phyloP scores from a whole-genome alignment of 2,329 filamentous ascomycete genomes.

The Cladosporium phlei region DNA sequence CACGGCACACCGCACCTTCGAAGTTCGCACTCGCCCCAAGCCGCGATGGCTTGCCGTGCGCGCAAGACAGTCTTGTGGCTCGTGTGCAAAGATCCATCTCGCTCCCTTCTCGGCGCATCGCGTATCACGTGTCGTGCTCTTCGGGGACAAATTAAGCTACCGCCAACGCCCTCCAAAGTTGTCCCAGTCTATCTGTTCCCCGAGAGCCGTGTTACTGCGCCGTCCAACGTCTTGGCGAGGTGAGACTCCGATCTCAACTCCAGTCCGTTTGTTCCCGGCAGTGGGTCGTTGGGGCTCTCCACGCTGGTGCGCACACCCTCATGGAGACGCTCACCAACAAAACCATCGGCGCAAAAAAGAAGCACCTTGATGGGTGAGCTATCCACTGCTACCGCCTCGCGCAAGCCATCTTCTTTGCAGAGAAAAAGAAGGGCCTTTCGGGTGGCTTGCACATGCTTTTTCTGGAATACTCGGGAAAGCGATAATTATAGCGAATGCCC shows the following conservation, averaged over 20 bases:
- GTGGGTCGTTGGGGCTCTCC: constrained; percentile 7
- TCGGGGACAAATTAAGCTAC: no score
- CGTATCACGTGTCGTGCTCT: constrained; percentile 5
- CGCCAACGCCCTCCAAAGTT: no score
- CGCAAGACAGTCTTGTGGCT: constrained; percentile 11
- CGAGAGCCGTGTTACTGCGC: neutral
- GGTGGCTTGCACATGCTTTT: constrained; percentile 9
- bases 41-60: constrained; percentile 4
- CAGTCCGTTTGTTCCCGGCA: constrained; percentile 8
- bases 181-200: no score
- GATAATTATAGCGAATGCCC: no score
- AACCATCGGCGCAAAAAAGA: neutral
- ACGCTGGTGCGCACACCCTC: neutral
- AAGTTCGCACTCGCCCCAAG: no score
- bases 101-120: constrained; percentile 11
- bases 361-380: neutral
- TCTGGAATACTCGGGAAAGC: constrained; percentile 8
- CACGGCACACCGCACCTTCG: neutral
- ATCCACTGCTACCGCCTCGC: neutral
- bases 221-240: constrained; percentile 3
- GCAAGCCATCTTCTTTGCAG: constrained; percentile 10
- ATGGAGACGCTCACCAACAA: constrained; percentile 4
- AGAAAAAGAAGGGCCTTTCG: constrained; percentile 1
- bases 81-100: constrained; percentile 9
- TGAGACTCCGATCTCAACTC: neutral